Conservation (phyloP, 2,329 filamentous ascomycete genomes). For the Neofusicoccum parvum region DNA sequence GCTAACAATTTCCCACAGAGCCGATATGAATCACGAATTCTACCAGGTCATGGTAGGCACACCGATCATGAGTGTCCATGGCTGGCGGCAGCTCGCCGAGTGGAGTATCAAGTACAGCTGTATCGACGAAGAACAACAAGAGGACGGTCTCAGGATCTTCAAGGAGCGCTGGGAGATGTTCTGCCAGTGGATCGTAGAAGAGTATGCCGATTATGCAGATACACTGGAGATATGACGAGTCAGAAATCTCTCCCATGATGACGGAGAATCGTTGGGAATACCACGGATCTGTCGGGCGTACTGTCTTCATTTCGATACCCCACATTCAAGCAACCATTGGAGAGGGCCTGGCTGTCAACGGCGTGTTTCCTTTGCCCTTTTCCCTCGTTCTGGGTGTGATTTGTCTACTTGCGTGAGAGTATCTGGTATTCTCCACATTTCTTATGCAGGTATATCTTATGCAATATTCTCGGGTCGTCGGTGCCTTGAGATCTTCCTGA, state of each 20-base stretch:
- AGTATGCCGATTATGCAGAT: conserved; percentile 28
- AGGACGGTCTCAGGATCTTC: conserved; percentile 51
- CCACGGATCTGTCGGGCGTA: no score
- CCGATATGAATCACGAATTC: conserved; percentile 73
- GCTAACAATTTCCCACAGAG: conserved; percentile 48
- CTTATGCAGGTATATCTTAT: no score
- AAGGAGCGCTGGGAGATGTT: conserved; percentile 61
- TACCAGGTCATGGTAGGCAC: conserved; percentile 75
- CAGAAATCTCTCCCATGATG: background rate
- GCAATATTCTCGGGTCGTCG: no score
- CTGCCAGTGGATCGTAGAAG: conserved; percentile 54
- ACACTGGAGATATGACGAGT: conserved; percentile 1
- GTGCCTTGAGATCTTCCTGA: no score
- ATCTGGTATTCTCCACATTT: no score
- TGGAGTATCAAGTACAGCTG: conserved; percentile 53
- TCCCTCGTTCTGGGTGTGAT: no score
- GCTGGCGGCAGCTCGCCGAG: conserved; percentile 65
- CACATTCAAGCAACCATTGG: no score
- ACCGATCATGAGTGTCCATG: conserved; percentile 65
- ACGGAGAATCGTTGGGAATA: no score
- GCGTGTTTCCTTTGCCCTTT: no score
- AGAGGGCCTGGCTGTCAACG: no score
- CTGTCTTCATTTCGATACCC: background rate
- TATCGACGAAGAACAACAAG: conserved; percentile 41
- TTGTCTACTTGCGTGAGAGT: no score